Conservation (phyloP, 169 alveolate species). For the Eimeria praecox region DNA sequence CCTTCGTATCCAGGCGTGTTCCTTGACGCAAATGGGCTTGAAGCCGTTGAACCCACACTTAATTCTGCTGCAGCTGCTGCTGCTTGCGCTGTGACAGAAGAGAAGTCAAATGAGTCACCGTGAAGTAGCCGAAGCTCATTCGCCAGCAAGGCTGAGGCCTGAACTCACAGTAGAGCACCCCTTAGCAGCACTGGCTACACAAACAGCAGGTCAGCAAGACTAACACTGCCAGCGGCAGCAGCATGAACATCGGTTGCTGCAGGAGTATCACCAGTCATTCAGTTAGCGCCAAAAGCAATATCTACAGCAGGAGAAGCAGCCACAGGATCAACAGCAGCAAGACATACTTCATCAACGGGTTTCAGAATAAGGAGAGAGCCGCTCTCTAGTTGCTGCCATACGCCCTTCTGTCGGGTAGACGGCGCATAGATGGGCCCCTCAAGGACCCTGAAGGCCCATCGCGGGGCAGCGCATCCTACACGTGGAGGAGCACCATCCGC, state of each 20-base stretch:
- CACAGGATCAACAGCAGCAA: not conserved
- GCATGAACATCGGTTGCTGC: not conserved
- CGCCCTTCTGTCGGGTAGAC: conserved; percentile 40
- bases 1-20: not conserved
- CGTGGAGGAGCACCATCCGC: conserved; percentile 35
- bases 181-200: not conserved
- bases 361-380: conserved; percentile 52
- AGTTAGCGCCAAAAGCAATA: not conserved
- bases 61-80: conserved; percentile 29
- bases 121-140: conserved; percentile 54
- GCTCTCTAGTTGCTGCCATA: conserved; percentile 70
- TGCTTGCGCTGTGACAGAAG: conserved; percentile 35
- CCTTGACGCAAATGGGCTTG: not conserved
- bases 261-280: not conserved
- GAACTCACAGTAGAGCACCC: not conserved
- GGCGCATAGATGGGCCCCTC: conserved; percentile 58
- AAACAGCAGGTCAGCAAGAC: not conserved
- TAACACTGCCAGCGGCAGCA: not conserved
- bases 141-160: conserved; percentile 56
- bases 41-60: not conserved
- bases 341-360: conserved; percentile 51
- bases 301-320: not conserved
- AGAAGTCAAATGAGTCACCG: conserved; percentile 61
- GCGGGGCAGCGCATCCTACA: conserved; percentile 39
- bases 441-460: conserved; percentile 31